A percentile compares a stretch with the other conserved stretches of the same genome.
Evolutionary conservation across 73 alveolate genomes (phyloP).

Genomic region (Paramecium caudatum): DNA sequence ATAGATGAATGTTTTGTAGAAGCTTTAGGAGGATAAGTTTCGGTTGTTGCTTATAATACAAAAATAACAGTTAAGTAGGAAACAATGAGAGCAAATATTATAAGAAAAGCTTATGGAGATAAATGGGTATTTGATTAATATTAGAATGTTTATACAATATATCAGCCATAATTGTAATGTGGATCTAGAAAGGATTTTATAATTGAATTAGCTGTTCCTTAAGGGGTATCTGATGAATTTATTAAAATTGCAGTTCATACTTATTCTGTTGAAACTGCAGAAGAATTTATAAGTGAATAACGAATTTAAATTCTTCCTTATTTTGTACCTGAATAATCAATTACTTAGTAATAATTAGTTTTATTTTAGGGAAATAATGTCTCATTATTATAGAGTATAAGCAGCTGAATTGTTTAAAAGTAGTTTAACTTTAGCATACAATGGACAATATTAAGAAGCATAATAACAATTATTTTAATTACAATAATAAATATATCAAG

Average conservation of each 20-base stretch:
- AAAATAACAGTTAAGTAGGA: background rate
- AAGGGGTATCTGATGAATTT: background rate
- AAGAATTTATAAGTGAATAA: background rate
- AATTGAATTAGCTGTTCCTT: conserved; percentile 18
- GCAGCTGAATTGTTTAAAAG: conserved; percentile 39
- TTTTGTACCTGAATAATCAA: background rate
- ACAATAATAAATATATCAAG: conserved; percentile 14
- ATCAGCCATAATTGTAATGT: conserved; percentile 41
- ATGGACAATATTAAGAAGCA: conserved; percentile 19
- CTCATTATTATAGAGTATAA: conserved; percentile 59
- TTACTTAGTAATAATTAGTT: background rate
- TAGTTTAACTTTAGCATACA: background rate
- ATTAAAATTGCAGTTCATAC: background rate
- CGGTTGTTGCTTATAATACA: conserved; percentile 68
- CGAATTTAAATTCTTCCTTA: background rate
- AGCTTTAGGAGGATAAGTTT: conserved; percentile 73
- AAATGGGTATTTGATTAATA: conserved; percentile 55
- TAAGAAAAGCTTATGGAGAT: conserved; percentile 72
- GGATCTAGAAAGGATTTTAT: conserved; percentile 71
- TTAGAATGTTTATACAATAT: background rate
- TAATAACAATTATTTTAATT: background rate
- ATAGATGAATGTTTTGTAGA: conserved; percentile 75
- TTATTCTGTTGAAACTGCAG: background rate
- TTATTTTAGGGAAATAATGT: conserved; percentile 12
- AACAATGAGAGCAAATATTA: background rate